Base-by-base conservation (phyloP, 257 asterid genomes). In the Datura wrightii region DNA sequence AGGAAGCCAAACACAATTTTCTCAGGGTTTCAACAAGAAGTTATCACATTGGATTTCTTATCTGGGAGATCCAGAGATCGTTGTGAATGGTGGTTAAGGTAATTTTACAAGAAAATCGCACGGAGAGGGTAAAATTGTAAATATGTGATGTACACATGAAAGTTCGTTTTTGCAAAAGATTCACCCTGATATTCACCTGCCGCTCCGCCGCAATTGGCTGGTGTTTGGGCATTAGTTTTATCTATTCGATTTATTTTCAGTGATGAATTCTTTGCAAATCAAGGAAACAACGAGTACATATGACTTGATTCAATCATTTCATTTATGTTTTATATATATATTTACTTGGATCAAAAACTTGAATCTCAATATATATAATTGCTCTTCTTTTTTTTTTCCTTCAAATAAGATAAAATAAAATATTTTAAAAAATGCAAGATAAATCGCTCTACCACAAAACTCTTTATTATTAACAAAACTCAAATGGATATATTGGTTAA, bases 21-120 rank as follows among this genome's bases (percentile, higher is more conserved):
- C 8, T 13, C 74, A 0, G 63, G 31, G 42, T 0, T 83, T 34
- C 4, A 46, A 76, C 42, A 39, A 39, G 60, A 86, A 37, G 65
- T 84, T 2, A 13, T 84, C 3, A n/a, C 8, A 74, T 13, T 86
- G 11, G 46, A 82, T n/a, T 86, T 88, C 50, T 80, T 83, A 41
- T 50, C 62, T 6, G 41, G 14, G 1, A 50, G 71, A 19, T 82
- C 87, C 10, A 66, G 76, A 37, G 62, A 80, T 44, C 78, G 50
- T n/a, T 79, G 76, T 56, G 11, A 78, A 39, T 88, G 86, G 89
- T 88, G 89, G 87, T 19, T 88, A 10, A 58, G 89, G 2, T 88
- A 50, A 50, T 39, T 24, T 24, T 69, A 0, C 31, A 72, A 6
- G 1, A 4, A 72, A 46, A 4, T 0, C 5, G 5, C 39, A 37